Base-by-base conservation (phyloP, 192 early-diverging fungal species). In the Chytriomyces sp. region DNA sequence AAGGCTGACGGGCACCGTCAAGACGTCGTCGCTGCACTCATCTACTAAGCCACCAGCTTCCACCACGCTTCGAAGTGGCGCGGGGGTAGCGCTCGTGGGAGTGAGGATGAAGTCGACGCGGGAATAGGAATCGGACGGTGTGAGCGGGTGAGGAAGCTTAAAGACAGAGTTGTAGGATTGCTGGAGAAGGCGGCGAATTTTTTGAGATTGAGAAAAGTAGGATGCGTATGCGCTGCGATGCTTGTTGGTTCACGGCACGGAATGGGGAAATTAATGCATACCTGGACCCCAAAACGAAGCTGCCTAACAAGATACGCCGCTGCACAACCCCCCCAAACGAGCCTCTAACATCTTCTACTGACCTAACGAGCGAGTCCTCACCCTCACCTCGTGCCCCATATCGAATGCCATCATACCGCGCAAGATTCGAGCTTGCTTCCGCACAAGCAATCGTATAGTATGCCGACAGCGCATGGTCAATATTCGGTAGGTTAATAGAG, bases 371-470 rank as follows among this genome's bases (percentile, higher is more conserved):
- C 1, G n/a, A 0, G 17, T 38, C 40, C 31, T 36, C 36, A 25
- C 57, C 41, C 28, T 33, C 41, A 26, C 41, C 22, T n/a, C 8
- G 30, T 34, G 17, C 60, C 78, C 96, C 96, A 76, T 92, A 98
- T 60, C 93, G 85, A 6, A 93, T 67, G 5, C 96, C 96, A 74
- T 96, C 93, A 65, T 85, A 98, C 54, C 92, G 82, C 52, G 94
- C 89, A 52, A 98, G 75, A 72, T 98, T 98, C 22, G 93, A 95
- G 4, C 89, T 90, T 0, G 96, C 94, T 78, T 98, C 96, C 4
- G 96, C 94, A 28, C 90, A 84, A 4, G 91, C 94, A 49, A 98
- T 73, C 0, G 92, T 90, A 70, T 96, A 93, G 77, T 98, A 98
- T 3, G 91, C 87, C 6, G 93, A 85, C 26, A 98, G 85, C 3